Evolutionary conservation across 2,329 filamentous ascomycete species (phyloP), one percentile per base, ranked within the genome.

Genomic region (Ophiostoma angusticollis): DNA sequence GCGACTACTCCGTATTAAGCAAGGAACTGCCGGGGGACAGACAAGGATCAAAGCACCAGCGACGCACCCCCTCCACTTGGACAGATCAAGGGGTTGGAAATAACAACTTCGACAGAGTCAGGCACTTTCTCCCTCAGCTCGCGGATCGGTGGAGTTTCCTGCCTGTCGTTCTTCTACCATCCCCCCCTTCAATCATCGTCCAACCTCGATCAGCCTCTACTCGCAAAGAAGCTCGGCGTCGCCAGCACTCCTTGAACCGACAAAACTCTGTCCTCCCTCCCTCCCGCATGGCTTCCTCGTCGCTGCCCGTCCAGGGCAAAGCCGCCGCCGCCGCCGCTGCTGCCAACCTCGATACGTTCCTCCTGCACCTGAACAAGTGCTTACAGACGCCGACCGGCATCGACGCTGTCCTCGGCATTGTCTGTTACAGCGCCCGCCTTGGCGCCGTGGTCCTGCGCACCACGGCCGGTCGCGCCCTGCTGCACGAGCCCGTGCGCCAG

Each of bases 351-450:
- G 72, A 77, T 53, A 62, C 58, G 55, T 70, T 74, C 54, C 56
- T 78, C 45, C 54, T 64, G 19, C 68, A 69, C 56, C 64, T 78
- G 35, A 61, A 68, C 52, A 75, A 75, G 47, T 73, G 81, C 53
- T 65, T 85, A 49, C 70, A 74, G 47, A 80, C 78, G 9, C 74
- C 80, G 31, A 58, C 69, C 25, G 80, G 81, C 52, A 74, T 80
- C 56, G 82, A 86, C 60, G 70, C 72, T 35, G 65, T 78, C 45
- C 74, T 87, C 50, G 70, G 79, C 46, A 73, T 80, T 48, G 56
- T 78, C 45, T 74, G 78, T 61, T 89, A 87, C 63, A 61, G 67
- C 43, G 68, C 78, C 39, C 75, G 73, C 44, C 58, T 78, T 39
- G 52, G 64, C 35, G 65, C 68, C 44, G 60, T 65, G 19, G 48